A percentile compares a stretch with the other conserved stretches of the same genome.
These are phyloP conservation scores for Fraxinus ornus DNA, from an alignment of 305 asterid species.

Conservation along the genomic window DNA sequence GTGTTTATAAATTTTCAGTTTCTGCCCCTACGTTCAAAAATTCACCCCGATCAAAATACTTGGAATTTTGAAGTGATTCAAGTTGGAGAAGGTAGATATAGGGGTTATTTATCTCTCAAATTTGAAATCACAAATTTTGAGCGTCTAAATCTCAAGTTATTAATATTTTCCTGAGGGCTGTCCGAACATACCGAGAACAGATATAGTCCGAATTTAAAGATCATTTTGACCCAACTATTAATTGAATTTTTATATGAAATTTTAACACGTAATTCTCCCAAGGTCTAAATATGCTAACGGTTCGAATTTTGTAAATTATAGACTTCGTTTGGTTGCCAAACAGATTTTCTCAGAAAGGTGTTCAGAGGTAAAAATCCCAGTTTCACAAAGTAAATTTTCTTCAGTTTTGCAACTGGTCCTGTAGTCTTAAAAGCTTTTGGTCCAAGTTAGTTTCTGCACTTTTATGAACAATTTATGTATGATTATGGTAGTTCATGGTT, in stretches of 20 bases:
- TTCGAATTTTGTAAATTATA: neutral
- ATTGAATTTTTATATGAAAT: neutral
- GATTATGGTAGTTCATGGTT: neutral
- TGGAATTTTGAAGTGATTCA: neutral
- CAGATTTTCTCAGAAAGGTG: neutral
- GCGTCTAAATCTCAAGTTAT: neutral
- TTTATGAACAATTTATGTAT: neutral
- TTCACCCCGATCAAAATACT: neutral
- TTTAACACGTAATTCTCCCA: neutral
- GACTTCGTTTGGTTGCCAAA: neutral
- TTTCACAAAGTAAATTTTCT: neutral
- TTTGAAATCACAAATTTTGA: neutral
- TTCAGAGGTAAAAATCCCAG: neutral
- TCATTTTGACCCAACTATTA: neutral
- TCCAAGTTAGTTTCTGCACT: neutral
- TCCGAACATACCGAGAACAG: neutral
- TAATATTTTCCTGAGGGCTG: neutral
- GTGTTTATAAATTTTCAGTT: neutral
- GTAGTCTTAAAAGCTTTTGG: neutral
- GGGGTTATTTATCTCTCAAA: neutral
- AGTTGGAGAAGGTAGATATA: neutral
- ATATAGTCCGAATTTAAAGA: neutral
- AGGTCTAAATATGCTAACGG: neutral
- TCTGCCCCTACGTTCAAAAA: neutral
- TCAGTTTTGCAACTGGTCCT: neutral